Evolutionary conservation across 2,329 filamentous ascomycete species (phyloP), one percentile per base, ranked within the genome.

Genomic region (Talaromyces verruculosus): DNA sequence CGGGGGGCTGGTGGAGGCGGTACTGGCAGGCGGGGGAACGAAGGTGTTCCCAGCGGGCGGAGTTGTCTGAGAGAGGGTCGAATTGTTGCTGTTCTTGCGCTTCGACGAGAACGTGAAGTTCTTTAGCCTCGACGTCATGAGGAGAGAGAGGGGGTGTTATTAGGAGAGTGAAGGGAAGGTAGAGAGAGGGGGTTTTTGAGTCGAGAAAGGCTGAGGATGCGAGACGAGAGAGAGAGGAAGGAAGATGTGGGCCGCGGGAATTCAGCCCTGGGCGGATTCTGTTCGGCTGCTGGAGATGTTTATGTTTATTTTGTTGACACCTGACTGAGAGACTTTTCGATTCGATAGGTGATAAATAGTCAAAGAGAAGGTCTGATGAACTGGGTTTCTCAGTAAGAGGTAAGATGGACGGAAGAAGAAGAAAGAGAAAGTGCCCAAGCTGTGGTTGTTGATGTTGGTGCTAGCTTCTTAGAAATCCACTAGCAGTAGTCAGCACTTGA

Each of bases 101-200:
- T 77, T 78, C 74, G 77, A 76, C 61, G 61, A 51, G 75, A 83
- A 83, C 74, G 76, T 78, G 73, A 83, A 77, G 71, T 77, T 79
- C 76, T 82, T 83, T 69, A 84, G 79, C 72, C 81, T 79, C 74
- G 81, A 80, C 78, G 78, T 84, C 81, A 84, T 84, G 75, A 79
- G 77, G 76, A 83, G 81, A 77, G 81, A 79, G 45, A 33, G 35
- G 41, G 71, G 68, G 65, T 61, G 68, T 65, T 57, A 17, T 39
- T 28, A 51, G 67, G 55, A 65, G 65, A 67, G 62, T 67, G 66
- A 63, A 47, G 61, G 64, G 67, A 45, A 61, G 58, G 37, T 33
- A 61, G 49, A 57, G 62, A 66, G 68, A 45, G 55, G 64, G 47
- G 61, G 64, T 68, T 7, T 47, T n/a, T 61, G 33, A 64, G 2